Evolutionary conservation across 768 basidiomycete genomes (phyloP), one percentile per base, ranked within the genome.

Genomic region (Lactarius vividus): DNA sequence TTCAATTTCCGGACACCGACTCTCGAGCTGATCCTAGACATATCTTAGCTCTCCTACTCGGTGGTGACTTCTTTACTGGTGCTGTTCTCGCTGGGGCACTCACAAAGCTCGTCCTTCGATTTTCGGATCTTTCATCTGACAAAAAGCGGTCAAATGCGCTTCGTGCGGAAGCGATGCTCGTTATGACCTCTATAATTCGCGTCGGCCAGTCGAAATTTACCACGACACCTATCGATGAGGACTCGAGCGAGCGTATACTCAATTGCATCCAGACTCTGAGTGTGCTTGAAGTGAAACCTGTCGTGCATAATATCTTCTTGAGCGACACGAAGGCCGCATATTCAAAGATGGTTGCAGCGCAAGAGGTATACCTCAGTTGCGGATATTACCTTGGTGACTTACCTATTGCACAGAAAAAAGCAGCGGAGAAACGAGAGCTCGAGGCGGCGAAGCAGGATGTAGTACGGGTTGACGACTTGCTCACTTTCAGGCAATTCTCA

Each of bases 191-290:
- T 10, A 83, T 95, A 74, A 92, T 98, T 74, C 94, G 97, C 57
- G 93, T 98, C 62, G 97, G 97, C 42, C 96, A 98, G 78, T 96
- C 94, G 61, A 96, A 96, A 74, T 96, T 96, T 71, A 91, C 90
- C 53, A 87, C 92, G 0, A 89, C 88, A 1, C 91, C 92, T n/a
- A 99, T 99, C 70, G 97, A 99, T 79, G 97, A 99, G 75, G 97
- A 99, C 75, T 96, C 94, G 6, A 90, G 87, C 70, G 97, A 99
- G 77, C 88, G 97, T 29, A 94, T 99, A 77, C 85, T 97, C 83
- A 92, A 90, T 76, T 99, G 97, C 78, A 90, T 99, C 60, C 91
- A 94, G 74, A 94, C 95, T 1, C 80, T 99, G 72, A 93, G 94
- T 70, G 88, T 94, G 69, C 79, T 96, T 39, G 81, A 86, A 65